Percentiles rank a stretch among this genome's conserved stretches.
Conservation (phyloP, 257 asterid species). For the Gentiana straminea region DNA sequence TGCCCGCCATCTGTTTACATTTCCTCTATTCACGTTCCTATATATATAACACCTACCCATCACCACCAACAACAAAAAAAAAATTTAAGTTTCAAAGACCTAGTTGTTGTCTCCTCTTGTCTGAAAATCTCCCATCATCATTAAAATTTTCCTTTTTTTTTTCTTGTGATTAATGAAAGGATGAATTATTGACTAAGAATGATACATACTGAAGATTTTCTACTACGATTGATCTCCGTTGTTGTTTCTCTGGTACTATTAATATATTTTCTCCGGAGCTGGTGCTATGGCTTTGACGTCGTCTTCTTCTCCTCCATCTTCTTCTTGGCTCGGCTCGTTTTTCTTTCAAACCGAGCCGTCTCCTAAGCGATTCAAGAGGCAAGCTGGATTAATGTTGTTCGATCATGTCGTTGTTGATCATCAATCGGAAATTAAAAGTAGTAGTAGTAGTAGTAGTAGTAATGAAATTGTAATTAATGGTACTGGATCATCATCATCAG, state of each 20-base stretch:
- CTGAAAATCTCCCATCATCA: neutral
- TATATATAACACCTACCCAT: neutral
- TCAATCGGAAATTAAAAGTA: neutral
- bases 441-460: neutral
- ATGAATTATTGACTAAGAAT: constrained; percentile 11
- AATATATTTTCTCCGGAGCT: constrained; percentile 14
- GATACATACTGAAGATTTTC: constrained; percentile 17
- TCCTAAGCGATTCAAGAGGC: constrained; percentile 1
- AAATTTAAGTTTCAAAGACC: neutral
- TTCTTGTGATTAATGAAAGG: neutral
- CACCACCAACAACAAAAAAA: neutral
- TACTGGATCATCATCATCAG: neutral
- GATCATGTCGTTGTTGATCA: neutral
- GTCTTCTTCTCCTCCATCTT: constrained; percentile 12
- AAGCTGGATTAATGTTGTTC: neutral
- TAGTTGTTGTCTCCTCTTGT: neutral
- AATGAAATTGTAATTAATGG: neutral
- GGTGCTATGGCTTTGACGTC: constrained; percentile 17
- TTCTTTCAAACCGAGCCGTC: neutral
- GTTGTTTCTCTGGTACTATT: constrained; percentile 11
- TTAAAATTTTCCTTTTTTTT: neutral
- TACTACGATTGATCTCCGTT: constrained; percentile 17
- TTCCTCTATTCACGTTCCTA: constrained; percentile 2
- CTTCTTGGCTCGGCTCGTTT: neutral
- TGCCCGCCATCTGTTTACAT: neutral